Base-by-base conservation (phyloP, 2,329 filamentous ascomycete species). In the Zymoseptoria crescenta region DNA sequence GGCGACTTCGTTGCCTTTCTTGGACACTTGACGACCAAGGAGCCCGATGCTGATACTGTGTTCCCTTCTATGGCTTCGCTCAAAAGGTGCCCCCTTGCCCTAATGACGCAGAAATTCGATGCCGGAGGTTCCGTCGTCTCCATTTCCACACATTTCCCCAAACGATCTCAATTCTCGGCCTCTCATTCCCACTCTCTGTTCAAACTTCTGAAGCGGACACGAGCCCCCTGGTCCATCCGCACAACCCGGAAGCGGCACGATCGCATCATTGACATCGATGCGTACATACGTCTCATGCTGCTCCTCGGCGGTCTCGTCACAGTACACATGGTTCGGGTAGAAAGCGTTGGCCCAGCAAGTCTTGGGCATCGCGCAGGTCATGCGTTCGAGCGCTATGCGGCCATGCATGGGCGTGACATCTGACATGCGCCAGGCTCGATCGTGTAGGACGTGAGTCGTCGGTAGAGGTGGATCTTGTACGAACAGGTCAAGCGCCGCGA, bases 251-350 rank as follows among this genome's bases (percentile, higher is more conserved):
- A 83, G 65, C 2, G 76, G 74, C 1, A 81, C 76, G 28, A 83
- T 77, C 8, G 77, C 80, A 64, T 85, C 82, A 64, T 85, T 85
- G 66, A 85, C 76, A 52, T 81, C 81, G 59, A 84, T 67, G 19
- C 82, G 76, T 21, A 85, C 73, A 61, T 75, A 83, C 4, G 61
- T 54, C 4, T 72, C 67, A 1, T 71, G 61, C 4, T 62, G 55
- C 8, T 57, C 57, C 4, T 61, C 58, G 20, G 62, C 57, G 8
- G 57, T 57, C 5, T 61, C 58, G 19, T 62, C 57, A 57, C 69
- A 71, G 50, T 68, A 70, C n/a, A 66, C 57, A 52, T 71, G 68
- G 27, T 69, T 69, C 1, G 69, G 69, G 53, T 72, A 72, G 48
- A 68, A 66, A 64, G 57, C 67, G 61, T 9, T 56, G 45, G 53